Evolutionary conservation across 352 stramenopile species (phyloP), one percentile per base, ranked within the genome.

Genomic region (Phytopythium oedochilum): DNA sequence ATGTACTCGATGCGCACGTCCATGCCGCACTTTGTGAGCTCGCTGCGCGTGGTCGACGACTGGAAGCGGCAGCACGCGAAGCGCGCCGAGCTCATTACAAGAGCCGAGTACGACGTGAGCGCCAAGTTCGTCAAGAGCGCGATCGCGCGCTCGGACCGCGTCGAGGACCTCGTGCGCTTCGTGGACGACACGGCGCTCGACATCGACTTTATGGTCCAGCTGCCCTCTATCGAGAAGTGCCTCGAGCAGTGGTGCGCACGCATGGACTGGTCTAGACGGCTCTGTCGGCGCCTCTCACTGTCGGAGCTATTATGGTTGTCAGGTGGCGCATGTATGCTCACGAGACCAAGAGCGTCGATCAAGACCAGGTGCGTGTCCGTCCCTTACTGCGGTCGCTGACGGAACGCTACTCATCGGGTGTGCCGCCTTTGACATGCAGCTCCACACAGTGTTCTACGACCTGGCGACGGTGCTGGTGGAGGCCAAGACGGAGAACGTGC

Each of bases 211-310:
- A 89, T 91, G 77, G 75, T 88, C 45, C 79, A 89, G 49, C 57
- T 94, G 12, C 84, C 84, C 43, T 92, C 82, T 25, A 92, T 94
- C 40, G 80, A 94, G 34, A 83, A 83, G 48, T 90, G 79, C 45
- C 61, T 92, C 2, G 72, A 82, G 6, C 75, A 75, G 46, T 94
- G 82, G 82, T 89, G 53, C 36, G 70, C 42, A 20, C 26, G 17
- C 15, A 4, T 35, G 14, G 11, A 17, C 8, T n/a, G 2, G 14
- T 5, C 9, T 10, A 8, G 32, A 17, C 17, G 17, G 20, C n/a
- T 36, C 45, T 26, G 11, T 31, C 5, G 7, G n/a, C n/a, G n/a
- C 18, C 23, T 38, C 18, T 53, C 25, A 22, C 43, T 32, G 31
- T 39, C 7, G 9, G 12, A 11, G 43, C 12, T 22, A 14, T 23